phyloP scores from a whole-genome alignment of 2,329 filamentous ascomycete genomes.

The Chaetomium strumarium region DNA sequence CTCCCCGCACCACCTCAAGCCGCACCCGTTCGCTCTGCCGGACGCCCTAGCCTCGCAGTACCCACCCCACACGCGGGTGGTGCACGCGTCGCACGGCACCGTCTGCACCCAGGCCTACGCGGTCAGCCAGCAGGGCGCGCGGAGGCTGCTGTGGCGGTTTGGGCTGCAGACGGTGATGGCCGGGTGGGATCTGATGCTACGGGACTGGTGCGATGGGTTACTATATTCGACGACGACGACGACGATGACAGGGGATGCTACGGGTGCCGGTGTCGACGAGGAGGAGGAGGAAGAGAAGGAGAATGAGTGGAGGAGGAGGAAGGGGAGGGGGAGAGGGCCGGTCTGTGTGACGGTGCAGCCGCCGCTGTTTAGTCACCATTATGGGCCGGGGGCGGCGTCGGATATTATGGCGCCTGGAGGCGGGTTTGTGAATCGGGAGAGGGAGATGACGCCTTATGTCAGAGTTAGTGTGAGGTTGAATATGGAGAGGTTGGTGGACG shows the following conservation, averaged over 20 bases:
- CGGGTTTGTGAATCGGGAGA: conserved; percentile 24
- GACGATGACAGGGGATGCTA: too few relatives aligned
- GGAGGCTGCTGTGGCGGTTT: conserved; percentile 38
- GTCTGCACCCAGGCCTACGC: conserved; percentile 38
- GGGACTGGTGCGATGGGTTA: conserved; percentile 40
- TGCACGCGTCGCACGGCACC: conserved; percentile 38
- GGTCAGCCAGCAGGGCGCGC: conserved; percentile 39
- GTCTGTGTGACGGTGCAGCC: conserved; percentile 29
- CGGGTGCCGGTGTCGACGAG: too few relatives aligned
- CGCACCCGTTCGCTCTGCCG: conserved; percentile 33
- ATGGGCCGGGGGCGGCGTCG: conserved; percentile 23
- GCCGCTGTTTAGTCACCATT: conserved; percentile 28
- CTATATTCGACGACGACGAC: conserved; percentile 4
- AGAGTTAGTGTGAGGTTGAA: conserved; percentile 27
- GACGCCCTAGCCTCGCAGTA: conserved; percentile 27
- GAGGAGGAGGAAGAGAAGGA: not conserved
- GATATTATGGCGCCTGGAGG: conserved; percentile 28
- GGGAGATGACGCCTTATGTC: conserved; percentile 28
- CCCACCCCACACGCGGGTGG: conserved; percentile 38
- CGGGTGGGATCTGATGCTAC: conserved; percentile 40
- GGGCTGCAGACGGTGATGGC: conserved; percentile 34
- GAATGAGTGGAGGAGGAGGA: not conserved
- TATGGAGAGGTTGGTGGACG: conserved; percentile 23
- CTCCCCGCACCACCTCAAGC: conserved; percentile 29
- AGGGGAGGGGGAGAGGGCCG: conserved; percentile 6